Evolutionary conservation across 1,284 basidiomycete genomes (phyloP), one percentile per base, ranked within the genome.

Genomic region (Athelia psychrophila): DNA sequence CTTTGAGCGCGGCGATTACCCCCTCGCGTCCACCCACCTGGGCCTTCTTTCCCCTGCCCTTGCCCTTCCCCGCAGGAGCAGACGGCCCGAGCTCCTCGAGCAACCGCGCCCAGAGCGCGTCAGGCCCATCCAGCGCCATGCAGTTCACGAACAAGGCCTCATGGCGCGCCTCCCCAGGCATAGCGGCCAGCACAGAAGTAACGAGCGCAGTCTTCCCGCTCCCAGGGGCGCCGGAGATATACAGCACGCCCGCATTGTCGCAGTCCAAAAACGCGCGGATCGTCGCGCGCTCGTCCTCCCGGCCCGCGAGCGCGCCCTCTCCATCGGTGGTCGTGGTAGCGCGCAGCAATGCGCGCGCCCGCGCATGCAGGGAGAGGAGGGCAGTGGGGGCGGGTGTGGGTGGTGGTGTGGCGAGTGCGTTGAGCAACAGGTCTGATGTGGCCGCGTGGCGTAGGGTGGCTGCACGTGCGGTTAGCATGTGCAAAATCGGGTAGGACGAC

Each of bases 121-220:
- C 85, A 42, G 86, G 66, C 51, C 69, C 74, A 44, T 75, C 76
- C 47, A 91, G 68, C 2, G 85, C 83, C 86, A 92, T 91, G 65
- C 90, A 92, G 58, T 92, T 92, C 56, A 92, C 70, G 44, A 74
- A 73, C 22, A 88, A 61, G 16, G 86, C 68, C 51, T 74, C 77
- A 42, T 79, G 64, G 20, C 71, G 60, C 22, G 75, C 69, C 13
- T 67, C 63, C 10, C 72, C 65, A 20, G 77, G 54, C 3, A 69
- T 65, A 32, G 74, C 53, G 1, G 58, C 4, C 58, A 92, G 64
- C 45, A 90, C 70, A 3, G 80, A 72, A 60, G 86, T 88, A 30
- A 92, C 81, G 9, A 92, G 72, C 0, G 89, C 90, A 1, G 90
- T 92, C 71, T 92, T 92, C 24, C 89, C 90, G 4, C 88, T 88